phyloP scores from a whole-genome alignment of 2,329 filamentous ascomycete species.

The Meredithiella fracta region DNA sequence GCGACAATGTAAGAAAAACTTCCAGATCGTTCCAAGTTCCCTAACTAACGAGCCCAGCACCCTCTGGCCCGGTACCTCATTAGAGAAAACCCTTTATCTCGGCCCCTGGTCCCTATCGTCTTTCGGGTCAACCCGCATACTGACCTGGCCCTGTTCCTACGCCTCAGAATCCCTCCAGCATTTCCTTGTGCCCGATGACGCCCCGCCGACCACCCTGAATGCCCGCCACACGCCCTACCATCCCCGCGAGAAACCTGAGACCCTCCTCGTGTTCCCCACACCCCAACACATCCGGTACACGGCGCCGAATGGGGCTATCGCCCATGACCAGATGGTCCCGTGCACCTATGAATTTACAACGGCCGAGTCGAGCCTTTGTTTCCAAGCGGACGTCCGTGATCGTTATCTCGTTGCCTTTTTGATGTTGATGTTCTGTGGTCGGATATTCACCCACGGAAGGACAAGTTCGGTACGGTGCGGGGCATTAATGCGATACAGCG shows the following conservation, averaged over 20 bases:
- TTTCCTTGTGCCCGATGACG: conserved; percentile 25
- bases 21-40: too few species aligned
- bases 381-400: conserved; percentile 32
- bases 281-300: conserved; percentile 33
- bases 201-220: conserved; percentile 30
- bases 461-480: conserved; percentile 33
- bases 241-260: conserved; percentile 33
- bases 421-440: conserved; percentile 38
- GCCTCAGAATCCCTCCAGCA: conserved; percentile 35
- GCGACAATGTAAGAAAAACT: conserved; percentile 40
- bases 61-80: too few species aligned
- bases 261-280: conserved; percentile 31
- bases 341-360: conserved; percentile 36
- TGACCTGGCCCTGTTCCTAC: conserved; percentile 38
- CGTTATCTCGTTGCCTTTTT: conserved; percentile 33
- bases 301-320: conserved; percentile 28
- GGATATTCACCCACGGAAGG: conserved; percentile 31
- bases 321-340: conserved; percentile 32
- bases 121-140: conserved; percentile 15
- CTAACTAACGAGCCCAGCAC: too few species aligned
- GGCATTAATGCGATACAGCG: conserved; percentile 36
- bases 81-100: too few species aligned
- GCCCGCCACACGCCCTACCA: conserved; percentile 34
- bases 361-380: conserved; percentile 29
- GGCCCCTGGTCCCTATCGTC: conserved; percentile 17